These are phyloP conservation scores for Marvania coccoides DNA, from an alignment of 139 green algal species.

Conservation along the genomic window DNA sequence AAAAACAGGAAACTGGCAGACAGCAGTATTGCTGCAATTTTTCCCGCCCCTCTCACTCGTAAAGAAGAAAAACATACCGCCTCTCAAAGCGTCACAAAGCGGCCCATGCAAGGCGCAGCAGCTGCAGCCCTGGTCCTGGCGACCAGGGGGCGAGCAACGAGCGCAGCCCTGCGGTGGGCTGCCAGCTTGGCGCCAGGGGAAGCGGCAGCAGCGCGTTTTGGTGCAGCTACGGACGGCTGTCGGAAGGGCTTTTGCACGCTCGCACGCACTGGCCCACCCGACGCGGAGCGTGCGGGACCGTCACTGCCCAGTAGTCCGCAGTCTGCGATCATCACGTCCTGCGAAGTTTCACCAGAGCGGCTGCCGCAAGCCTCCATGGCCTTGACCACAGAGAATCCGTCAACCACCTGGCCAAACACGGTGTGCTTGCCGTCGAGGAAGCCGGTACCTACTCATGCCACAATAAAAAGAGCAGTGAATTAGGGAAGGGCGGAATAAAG, in stretches of 20 bases:
- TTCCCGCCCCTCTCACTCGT: too few species aligned
- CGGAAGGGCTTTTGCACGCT: too few species aligned
- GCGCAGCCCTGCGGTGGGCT: background rate
- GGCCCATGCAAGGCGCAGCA: background rate
- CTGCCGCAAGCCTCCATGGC: constrained; percentile 71
- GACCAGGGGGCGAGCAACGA: background rate
- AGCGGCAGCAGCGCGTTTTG: background rate
- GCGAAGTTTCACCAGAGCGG: constrained; percentile 50
- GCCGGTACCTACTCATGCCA: too few species aligned
- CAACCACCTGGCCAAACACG: constrained; percentile 73
- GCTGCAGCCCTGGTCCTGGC: background rate
- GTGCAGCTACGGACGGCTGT: too few species aligned
- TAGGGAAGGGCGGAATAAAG: background rate
- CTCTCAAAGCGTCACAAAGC: background rate
- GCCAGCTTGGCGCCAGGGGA: background rate
- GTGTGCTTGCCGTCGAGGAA: constrained; percentile 60
- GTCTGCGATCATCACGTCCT: constrained; percentile 54
- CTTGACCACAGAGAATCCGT: constrained; percentile 68
- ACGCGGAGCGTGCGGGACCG: background rate
- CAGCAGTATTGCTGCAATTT: too few species aligned
- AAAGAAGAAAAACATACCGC: background rate
- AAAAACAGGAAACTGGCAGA: too few species aligned
- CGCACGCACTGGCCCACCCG: background rate
- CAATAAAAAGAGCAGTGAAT: too few species aligned
- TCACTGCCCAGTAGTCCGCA: constrained; percentile 36